These are phyloP conservation scores for Neofusicoccum parvum DNA, from an alignment of 2,329 filamentous ascomycete species.

Conservation along the genomic window DNA sequence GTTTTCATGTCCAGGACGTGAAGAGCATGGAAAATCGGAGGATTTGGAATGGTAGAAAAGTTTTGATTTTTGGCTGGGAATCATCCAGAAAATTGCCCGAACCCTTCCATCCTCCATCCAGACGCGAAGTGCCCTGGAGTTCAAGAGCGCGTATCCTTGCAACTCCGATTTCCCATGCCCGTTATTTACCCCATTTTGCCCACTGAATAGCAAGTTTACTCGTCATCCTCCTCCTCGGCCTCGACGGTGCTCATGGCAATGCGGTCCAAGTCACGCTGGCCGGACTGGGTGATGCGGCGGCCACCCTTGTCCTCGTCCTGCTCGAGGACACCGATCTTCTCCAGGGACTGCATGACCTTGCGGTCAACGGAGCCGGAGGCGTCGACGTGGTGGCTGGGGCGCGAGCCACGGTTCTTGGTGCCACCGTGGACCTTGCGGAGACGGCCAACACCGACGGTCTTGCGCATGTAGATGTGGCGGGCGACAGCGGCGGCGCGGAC, in stretches of 20 bases:
- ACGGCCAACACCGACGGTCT: constrained; percentile 98
- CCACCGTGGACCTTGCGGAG: constrained; percentile 89
- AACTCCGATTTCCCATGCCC: constrained; percentile 13
- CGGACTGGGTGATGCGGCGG: constrained; percentile 95
- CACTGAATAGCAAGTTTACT: constrained; percentile 24
- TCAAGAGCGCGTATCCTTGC: constrained; percentile 9
- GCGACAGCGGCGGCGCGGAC: constrained; percentile 90
- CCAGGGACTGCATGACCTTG: constrained; percentile 94
- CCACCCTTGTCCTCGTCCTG: constrained; percentile 98
- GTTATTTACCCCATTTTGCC: constrained; percentile 11
- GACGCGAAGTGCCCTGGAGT: constrained; percentile 8
- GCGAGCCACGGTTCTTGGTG: constrained; percentile 94
- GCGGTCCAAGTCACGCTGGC: constrained; percentile 97
- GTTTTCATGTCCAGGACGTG: neutral
- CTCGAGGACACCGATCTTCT: constrained; percentile 99
- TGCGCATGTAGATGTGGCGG: constrained; percentile 98
- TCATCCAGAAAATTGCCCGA: constrained; percentile 9
- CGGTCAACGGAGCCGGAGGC: constrained; percentile 95
- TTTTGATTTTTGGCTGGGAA: constrained; percentile 19
- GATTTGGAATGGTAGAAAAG: neutral
- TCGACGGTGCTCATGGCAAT: constrained; percentile 56
- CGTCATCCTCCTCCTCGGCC: constrained; percentile 52
- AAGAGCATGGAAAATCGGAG: neutral
- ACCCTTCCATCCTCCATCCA: constrained; percentile 15
- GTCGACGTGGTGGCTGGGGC: constrained; percentile 92